Conservation (phyloP, 352 stramenopile genomes). For the Blastocystis sp. region DNA sequence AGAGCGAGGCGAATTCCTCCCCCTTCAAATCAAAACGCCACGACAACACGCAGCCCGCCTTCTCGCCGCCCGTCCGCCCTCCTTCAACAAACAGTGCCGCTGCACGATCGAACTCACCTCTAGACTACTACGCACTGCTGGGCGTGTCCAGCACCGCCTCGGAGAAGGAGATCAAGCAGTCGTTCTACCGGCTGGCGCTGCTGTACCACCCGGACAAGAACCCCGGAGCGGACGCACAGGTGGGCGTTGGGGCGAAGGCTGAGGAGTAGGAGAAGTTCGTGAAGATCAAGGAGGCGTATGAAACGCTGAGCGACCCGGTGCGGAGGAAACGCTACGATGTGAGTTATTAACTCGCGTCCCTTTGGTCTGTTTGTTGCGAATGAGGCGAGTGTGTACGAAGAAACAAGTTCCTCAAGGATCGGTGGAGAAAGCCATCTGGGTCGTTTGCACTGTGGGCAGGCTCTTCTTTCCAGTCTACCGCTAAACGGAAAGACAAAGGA, state of each 20-base stretch:
- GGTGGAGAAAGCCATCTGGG: no score
- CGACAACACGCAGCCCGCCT: background rate
- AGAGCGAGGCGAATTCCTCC: background rate
- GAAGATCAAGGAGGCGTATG: conserved; percentile 50
- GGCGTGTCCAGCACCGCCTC: conserved; percentile 6
- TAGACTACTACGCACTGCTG: conserved; percentile 43
- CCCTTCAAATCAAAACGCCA: conserved; percentile 22
- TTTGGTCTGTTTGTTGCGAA: background rate
- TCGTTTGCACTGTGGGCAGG: no score
- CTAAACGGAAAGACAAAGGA: no score
- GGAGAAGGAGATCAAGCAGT: conserved; percentile 46
- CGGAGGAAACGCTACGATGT: conserved; percentile 14
- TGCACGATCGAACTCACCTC: background rate
- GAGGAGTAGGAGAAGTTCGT: conserved; percentile 54
- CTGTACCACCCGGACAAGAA: conserved; percentile 60
- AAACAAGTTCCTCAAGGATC: no score
- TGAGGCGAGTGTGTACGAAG: no score
- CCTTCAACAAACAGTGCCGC: no score
- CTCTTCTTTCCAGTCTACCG: no score
- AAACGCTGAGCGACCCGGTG: conserved; percentile 29
- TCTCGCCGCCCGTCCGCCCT: background rate
- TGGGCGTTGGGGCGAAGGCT: background rate
- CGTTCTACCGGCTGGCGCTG: conserved; percentile 19
- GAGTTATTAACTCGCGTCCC: conserved; percentile 12
- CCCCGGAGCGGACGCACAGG: background rate